These are phyloP conservation scores for Cryomyces minteri DNA, from an alignment of 495 filamentous ascomycete genomes.

Conservation along the genomic window DNA sequence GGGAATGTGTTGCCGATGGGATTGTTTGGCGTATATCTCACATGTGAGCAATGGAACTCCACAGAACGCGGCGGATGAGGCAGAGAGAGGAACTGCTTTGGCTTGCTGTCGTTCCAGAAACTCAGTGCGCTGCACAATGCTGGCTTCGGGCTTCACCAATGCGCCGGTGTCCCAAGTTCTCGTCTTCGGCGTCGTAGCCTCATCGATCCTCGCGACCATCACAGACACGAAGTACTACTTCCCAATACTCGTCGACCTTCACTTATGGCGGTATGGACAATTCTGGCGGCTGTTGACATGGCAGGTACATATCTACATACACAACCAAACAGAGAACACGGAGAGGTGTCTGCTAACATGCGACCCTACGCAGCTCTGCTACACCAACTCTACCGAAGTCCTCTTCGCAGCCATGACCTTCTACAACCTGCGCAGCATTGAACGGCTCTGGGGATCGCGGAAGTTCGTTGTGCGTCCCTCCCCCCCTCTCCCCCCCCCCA, in stretches of 20 bases:
- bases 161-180: conserved; percentile 68
- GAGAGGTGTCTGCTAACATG: not conserved
- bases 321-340: not conserved
- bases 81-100: no score
- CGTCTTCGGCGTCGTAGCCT: conserved; percentile 53
- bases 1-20: no score
- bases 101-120: no score
- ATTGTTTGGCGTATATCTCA: no score
- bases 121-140: conserved; percentile 9
- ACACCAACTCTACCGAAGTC: conserved; percentile 82
- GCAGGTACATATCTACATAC: conserved; percentile 29
- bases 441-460: conserved; percentile 75
- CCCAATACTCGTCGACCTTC: conserved; percentile 64
- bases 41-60: no score
- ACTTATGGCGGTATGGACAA: conserved; percentile 69
- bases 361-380: conserved; percentile 31
- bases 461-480: conserved; percentile 56
- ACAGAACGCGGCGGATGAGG: no score
- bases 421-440: conserved; percentile 69
- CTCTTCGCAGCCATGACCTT: conserved; percentile 72
- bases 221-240: conserved; percentile 58
- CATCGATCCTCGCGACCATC: conserved; percentile 50
- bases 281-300: conserved; percentile 61
- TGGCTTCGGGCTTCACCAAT: conserved; percentile 47
- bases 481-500: not conserved